Conservation (phyloP, 495 filamentous ascomycete genomes). For the Hypoxylon fragiforme region DNA sequence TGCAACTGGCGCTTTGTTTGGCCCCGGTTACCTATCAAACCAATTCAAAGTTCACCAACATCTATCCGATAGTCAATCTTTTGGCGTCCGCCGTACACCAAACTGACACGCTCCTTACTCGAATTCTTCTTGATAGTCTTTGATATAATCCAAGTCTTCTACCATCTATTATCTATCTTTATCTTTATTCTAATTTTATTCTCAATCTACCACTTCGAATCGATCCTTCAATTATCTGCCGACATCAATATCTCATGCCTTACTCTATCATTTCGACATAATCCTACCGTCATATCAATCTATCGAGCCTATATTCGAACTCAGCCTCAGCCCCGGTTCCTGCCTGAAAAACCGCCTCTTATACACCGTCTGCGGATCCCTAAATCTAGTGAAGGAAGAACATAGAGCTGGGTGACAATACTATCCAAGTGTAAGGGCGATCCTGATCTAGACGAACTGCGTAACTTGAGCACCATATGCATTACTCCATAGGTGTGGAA, state of each 20-base stretch:
- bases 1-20: not conserved
- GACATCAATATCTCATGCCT: constrained; percentile 1
- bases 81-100: constrained; percentile 11
- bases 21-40: not conserved
- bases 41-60: constrained; percentile 2
- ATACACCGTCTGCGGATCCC: not conserved
- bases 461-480: constrained; percentile 11
- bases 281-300: not conserved
- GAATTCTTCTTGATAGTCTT: constrained; percentile 3
- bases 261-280: constrained; percentile 5
- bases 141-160: no score
- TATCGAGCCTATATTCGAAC: constrained; percentile 2
- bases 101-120: constrained; percentile 9
- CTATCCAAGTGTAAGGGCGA: not conserved
- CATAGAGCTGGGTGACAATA: not conserved
- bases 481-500: not conserved
- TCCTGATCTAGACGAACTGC: not conserved
- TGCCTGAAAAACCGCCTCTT: not conserved
- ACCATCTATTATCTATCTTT: no score
- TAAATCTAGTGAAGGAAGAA: not conserved
- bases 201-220: no score
- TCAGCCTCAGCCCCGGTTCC: not conserved
- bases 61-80: constrained; percentile 14
- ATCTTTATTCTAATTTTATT: no score
- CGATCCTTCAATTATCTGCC: not conserved